Percentiles rank a stretch among this genome's conserved stretches.
These are phyloP conservation scores for Xylariaceae sp. DNA, from an alignment of 2,329 filamentous ascomycete species.

Conservation along the genomic window DNA sequence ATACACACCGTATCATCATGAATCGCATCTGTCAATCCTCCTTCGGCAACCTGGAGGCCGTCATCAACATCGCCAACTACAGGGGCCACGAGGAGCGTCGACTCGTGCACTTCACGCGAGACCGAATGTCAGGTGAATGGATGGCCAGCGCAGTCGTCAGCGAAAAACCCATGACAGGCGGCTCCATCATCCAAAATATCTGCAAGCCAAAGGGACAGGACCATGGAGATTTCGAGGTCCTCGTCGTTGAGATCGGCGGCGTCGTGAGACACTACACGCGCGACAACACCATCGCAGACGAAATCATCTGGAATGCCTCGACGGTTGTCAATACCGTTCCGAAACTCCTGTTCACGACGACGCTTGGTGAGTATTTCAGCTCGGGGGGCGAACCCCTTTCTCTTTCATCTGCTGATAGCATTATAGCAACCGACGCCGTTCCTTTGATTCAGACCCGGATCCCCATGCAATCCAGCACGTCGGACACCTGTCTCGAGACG, in stretches of 20 bases:
- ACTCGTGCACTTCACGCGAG: slow-evolving; percentile 15
- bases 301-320: slow-evolving; percentile 2
- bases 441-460: slow-evolving; percentile 11
- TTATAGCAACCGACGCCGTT: slow-evolving; percentile 8
- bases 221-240: slow-evolving; percentile 19
- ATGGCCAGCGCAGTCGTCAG: not conserved
- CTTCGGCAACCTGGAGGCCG: slow-evolving; percentile 17
- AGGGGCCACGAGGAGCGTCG: not conserved
- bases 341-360: not conserved
- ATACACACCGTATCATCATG: slow-evolving; percentile 8
- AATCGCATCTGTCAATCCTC: slow-evolving; percentile 20
- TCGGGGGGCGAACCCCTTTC: no score
- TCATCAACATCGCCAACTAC: slow-evolving; percentile 14
- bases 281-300: slow-evolving; percentile 1
- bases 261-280: slow-evolving; percentile 16
- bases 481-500: slow-evolving; percentile 10
- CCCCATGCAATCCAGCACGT: not conserved
- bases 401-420: not conserved
- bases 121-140: slow-evolving; percentile 10
- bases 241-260: slow-evolving; percentile 17
- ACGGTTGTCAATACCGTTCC: not conserved
- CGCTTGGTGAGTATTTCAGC: not conserved
- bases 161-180: slow-evolving; percentile 6
- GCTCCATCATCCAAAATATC: slow-evolving; percentile 18
- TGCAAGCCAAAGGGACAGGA: slow-evolving; percentile 3